Evolutionary conservation across 768 basidiomycete genomes (phyloP), one percentile per base, ranked within the genome.

Genomic region (Pulveroboletus ravenelii): DNA sequence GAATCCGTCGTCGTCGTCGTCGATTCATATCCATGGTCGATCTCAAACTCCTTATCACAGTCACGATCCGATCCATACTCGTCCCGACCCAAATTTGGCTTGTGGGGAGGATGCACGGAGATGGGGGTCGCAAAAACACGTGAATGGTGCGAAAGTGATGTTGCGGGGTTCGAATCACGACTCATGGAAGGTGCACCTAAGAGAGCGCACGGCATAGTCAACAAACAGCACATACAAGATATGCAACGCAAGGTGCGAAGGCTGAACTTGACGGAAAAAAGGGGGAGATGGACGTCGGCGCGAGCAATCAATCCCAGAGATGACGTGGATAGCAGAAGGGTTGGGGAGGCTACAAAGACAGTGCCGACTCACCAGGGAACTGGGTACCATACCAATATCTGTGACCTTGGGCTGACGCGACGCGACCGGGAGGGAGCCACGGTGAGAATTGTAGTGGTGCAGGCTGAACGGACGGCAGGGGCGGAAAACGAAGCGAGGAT

Each of bases 1-100:
- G 62, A 63, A 45, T 63, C 61, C 8, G 62, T 63, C 3, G 55
- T 65, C 1, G 62, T 65, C 17, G 62, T 63, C 9, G 61, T 51
- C 5, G 62, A 63, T 32, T 63, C 62, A 10, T 65, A 65, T 18
- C 52, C 62, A 34, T 62, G 58, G 35, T 63, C 62, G 1, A 48
- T 62, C 52, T 63, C 57, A 0, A 51, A 49, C 29, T 65, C 62
- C 42, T 50, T 59, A 3, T 65, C 63, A 20, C 30, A 25, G 17
- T 62, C 56, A n/a, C 20, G 54, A n/a, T 41, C 50, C n/a, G 15
- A 10, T 12, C 43, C 30, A 18, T 45, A 39, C 44, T 42, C 53
- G 41, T 50, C 51, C 30, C 20, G 48, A 41, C 30, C 49, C 25
- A 51, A 30, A 20, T 25, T 17, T 9, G 60, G 25, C 6, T 42